These are phyloP conservation scores for Harrya chromipes DNA, from an alignment of 768 basidiomycete genomes.

Conservation along the genomic window DNA sequence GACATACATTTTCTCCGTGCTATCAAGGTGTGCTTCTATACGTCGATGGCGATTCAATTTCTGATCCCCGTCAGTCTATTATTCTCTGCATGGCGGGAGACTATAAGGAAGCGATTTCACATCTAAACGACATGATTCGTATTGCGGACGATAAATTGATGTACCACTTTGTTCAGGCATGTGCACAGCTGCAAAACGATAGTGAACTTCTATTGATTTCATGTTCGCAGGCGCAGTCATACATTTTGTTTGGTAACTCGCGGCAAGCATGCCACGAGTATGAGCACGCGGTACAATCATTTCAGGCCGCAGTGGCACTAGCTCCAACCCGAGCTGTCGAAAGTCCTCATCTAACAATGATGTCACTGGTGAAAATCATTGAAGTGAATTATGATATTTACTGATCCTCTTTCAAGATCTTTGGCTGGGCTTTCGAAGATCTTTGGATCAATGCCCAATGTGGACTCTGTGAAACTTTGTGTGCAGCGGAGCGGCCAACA, in stretches of 20 bases:
- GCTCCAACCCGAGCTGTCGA: background rate
- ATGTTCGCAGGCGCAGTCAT: constrained; percentile 1
- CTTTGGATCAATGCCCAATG: background rate
- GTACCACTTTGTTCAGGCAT: constrained; percentile 2
- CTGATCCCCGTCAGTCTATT: background rate
- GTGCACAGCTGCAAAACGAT: background rate
- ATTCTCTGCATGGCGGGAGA: constrained; percentile 1
- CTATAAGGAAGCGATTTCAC: background rate
- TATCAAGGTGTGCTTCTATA: background rate
- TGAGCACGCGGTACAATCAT: constrained; percentile 1
- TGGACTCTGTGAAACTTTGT: constrained; percentile 1
- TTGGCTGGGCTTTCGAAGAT: constrained; percentile 7
- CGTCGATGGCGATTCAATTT: background rate
- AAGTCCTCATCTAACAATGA: constrained; percentile 1
- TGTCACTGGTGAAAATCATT: constrained; percentile 4
- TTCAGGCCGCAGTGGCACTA: background rate
- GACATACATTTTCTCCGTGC: constrained; percentile 3
- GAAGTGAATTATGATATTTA: background rate
- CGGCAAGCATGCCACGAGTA: constrained; percentile 3
- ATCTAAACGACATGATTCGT: background rate
- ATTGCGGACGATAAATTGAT: background rate
- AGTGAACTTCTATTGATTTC: background rate
- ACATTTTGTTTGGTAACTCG: background rate
- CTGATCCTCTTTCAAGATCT: background rate
- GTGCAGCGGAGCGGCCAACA: background rate